A percentile compares a stretch with the other conserved stretches of the same genome.
Evolutionary conservation across 2,329 filamentous ascomycete species (phyloP).

Genomic region (Talaromyces sp.): DNA sequence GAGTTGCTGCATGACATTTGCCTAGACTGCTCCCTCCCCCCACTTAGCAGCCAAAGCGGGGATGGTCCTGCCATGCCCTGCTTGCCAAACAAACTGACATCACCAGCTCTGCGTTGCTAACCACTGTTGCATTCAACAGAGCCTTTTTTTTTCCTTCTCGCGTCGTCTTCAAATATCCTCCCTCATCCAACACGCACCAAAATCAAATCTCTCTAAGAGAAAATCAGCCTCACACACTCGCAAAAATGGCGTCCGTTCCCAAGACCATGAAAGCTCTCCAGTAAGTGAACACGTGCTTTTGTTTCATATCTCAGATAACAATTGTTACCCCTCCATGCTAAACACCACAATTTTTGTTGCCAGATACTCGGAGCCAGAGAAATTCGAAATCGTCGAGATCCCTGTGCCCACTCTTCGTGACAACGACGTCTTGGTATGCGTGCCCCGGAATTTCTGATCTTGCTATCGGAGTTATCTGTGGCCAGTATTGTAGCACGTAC

Average conservation of each 20-base stretch:
- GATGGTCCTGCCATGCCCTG: neutral
- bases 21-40: neutral
- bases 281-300: constrained; percentile 30
- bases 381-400: constrained; percentile 59
- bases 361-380: constrained; percentile 60
- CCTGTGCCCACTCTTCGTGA: constrained; percentile 60
- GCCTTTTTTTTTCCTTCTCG: neutral
- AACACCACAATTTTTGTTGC: neutral
- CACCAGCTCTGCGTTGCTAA: constrained; percentile 2
- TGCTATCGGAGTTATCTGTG: constrained; percentile 14
- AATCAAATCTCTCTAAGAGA: neutral
- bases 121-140: neutral
- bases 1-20: neutral
- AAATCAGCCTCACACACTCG: neutral
- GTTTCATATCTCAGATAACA: neutral
- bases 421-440: constrained; percentile 54
- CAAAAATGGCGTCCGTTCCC: constrained; percentile 38
- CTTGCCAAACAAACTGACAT: constrained; percentile 9
- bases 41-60: constrained; percentile 7
- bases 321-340: constrained; percentile 2
- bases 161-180: neutral
- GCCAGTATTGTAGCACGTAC: neutral
- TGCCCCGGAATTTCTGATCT: neutral
- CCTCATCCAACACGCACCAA: neutral
- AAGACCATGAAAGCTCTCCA: constrained; percentile 61